Conservation (phyloP, 2,329 filamentous ascomycete genomes). For the Paecilomyces formosus region DNA sequence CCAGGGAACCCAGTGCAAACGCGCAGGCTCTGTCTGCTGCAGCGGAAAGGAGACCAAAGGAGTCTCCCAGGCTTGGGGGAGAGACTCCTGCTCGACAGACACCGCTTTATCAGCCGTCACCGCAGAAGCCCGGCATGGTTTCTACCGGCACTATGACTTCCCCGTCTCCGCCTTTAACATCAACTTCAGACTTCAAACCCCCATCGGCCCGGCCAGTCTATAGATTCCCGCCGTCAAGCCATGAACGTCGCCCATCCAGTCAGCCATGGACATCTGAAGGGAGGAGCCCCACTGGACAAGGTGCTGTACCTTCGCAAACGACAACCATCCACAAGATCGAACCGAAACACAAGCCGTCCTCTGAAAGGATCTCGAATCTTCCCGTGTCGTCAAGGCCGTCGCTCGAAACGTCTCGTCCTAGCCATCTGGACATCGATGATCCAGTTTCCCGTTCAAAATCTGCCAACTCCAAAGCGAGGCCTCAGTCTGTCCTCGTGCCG, state of each 20-base stretch:
- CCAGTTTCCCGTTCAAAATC: conserved; percentile 54
- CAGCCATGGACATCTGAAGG: conserved; percentile 37
- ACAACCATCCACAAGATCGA: conserved; percentile 32
- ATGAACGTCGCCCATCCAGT: conserved; percentile 41
- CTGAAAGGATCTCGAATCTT: conserved; percentile 45
- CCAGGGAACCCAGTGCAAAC: conserved; percentile 17
- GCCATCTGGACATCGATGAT: conserved; percentile 54
- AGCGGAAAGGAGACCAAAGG: conserved; percentile 13
- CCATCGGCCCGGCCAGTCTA: conserved; percentile 40
- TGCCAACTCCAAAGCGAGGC: conserved; percentile 60
- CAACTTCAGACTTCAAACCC: conserved; percentile 18
- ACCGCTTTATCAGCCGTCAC: conserved; percentile 34
- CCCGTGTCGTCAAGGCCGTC: conserved; percentile 58
- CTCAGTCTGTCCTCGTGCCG: conserved; percentile 75
- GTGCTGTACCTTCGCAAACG: conserved; percentile 25
- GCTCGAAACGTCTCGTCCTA: conserved; percentile 62
- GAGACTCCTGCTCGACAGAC: conserved; percentile 19
- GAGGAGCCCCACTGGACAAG: conserved; percentile 12
- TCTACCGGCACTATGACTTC: conserved; percentile 77
- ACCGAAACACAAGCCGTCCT: conserved; percentile 44
- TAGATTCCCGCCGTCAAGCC: conserved; percentile 44
- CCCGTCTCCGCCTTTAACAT: conserved; percentile 35
- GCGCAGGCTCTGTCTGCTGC: conserved; percentile 18
- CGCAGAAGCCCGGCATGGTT: conserved; percentile 49
- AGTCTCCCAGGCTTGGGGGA: conserved; percentile 16